Evolutionary conservation across 2,329 filamentous ascomycete species (phyloP).

Genomic region (Paraconiothyrium brasiliense): DNA sequence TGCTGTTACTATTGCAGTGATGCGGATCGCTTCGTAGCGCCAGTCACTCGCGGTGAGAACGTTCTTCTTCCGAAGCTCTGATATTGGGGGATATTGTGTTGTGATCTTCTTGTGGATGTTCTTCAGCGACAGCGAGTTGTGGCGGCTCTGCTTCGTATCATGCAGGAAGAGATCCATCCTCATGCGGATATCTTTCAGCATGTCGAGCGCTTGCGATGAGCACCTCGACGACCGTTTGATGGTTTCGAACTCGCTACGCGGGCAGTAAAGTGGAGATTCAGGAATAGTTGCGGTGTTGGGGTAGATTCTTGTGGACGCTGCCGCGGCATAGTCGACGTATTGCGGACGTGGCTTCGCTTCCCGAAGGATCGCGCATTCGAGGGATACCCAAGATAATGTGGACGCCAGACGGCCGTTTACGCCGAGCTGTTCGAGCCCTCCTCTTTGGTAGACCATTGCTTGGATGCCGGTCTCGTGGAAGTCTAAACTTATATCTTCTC

Average conservation of each 20-base stretch:
- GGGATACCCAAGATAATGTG: conserved; percentile 42
- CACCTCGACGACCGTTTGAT: conserved; percentile 34
- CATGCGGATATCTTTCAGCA: conserved; percentile 39
- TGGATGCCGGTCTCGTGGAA: conserved; percentile 43
- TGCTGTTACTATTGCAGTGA: conserved; percentile 43
- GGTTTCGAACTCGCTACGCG: conserved; percentile 38
- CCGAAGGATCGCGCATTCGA: conserved; percentile 44
- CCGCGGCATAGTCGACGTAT: conserved; percentile 40
- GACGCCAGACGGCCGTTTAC: conserved; percentile 43
- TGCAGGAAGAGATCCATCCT: conserved; percentile 45
- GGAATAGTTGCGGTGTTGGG: conserved; percentile 36
- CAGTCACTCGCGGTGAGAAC: conserved; percentile 32
- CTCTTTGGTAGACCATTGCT: conserved; percentile 45
- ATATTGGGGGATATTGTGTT: conserved; percentile 26
- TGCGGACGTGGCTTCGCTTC: conserved; percentile 36
- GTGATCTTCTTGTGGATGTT: conserved; percentile 34
- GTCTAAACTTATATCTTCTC: conserved; percentile 29
- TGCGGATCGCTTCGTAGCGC: conserved; percentile 49
- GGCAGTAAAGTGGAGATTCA: conserved; percentile 49
- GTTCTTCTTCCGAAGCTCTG: conserved; percentile 22
- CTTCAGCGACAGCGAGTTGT: conserved; percentile 27
- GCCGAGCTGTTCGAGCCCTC: conserved; percentile 43
- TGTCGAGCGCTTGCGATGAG: conserved; percentile 24
- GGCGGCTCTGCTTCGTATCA: conserved; percentile 29
- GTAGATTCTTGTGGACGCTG: conserved; percentile 27